Evolutionary conservation across 495 filamentous ascomycete genomes (phyloP), one percentile per base, ranked within the genome.

Genomic region (Aspergillus conjunctus): DNA sequence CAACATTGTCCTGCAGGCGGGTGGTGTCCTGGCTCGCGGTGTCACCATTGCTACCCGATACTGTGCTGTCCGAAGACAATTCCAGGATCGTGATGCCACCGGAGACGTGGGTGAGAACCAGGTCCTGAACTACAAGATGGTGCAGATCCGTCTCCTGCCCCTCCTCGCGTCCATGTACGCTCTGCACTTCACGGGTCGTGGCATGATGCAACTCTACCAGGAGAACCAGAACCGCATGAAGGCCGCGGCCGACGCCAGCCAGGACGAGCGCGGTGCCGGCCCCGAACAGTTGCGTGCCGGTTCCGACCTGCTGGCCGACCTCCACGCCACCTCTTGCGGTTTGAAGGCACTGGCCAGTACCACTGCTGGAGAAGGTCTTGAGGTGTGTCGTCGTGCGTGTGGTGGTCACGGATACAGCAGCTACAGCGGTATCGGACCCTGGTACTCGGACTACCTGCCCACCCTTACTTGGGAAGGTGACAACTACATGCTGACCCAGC

Each of bases 401-500:
- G 89, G 89, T 66, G 89, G 89, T 21, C 89, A 92, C 62, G 89
- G 89, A 37, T 92, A 88, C 73, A 83, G 76, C 60, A 83, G 79
- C 64, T 88, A 89, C 76, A 81, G 81, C 61, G 88, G 88, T 12
- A 88, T 91, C 61, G 86, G 86, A 4, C 65, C 81, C 7, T 84
- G 81, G 76, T 91, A 89, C 68, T 76, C 88, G 7, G 85, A 89
- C 63, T 87, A 89, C 68, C 77, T 90, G 0, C 85, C 88, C 18
- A 88, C 86, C 0, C 78, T 86, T 26, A 91, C 88, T 12, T 80
- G 76, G 77, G 77, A 78, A 49, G 87, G 88, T 43, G 89, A 91
- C 70, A 91, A 91, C 74, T 90, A 88, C 67, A 90, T 91, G 85
- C 75, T 91, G 49, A 87, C 86, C 34, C 89, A 91, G 66, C 89